Percentiles rank a stretch among this genome's conserved stretches.
phyloP scores from a whole-genome alignment of 108 stramenopile genomes.

The Discostella pseudostelligera region DNA sequence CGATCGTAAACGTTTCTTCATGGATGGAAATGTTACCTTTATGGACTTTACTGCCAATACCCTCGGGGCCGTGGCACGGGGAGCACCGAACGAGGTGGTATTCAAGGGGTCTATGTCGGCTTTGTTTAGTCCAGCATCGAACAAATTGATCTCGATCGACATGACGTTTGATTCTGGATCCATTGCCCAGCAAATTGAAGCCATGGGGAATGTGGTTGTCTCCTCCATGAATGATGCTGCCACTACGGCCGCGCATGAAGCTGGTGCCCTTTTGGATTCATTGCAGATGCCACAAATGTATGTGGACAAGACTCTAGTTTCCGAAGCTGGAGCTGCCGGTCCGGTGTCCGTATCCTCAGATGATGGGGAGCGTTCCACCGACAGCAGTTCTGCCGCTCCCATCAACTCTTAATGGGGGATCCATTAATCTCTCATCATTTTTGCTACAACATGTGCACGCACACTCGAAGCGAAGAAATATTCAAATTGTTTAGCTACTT shows the following conservation, averaged over 20 bases:
- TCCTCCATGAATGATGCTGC: slow-evolving; percentile 22
- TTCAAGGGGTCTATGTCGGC: slow-evolving; percentile 64
- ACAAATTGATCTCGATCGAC: slow-evolving; percentile 77
- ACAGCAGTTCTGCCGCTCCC: slow-evolving; percentile 8
- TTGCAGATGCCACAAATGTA: slow-evolving; percentile 52
- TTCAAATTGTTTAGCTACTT: too few species aligned
- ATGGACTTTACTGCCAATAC: slow-evolving; percentile 68
- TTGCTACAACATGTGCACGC: too few species aligned
- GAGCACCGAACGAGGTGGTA: slow-evolving; percentile 47
- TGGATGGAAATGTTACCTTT: slow-evolving; percentile 74
- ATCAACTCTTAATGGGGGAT: not conserved
- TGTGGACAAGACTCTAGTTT: slow-evolving; percentile 14
- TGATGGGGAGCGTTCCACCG: slow-evolving; percentile 33
- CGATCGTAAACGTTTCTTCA: slow-evolving; percentile 75
- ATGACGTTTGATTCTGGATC: slow-evolving; percentile 67
- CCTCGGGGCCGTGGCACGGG: slow-evolving; percentile 47
- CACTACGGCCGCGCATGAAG: slow-evolving; percentile 58
- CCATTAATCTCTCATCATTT: too few species aligned
- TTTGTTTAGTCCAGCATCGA: slow-evolving; percentile 79
- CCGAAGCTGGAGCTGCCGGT: slow-evolving; percentile 9
- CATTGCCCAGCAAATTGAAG: slow-evolving; percentile 54
- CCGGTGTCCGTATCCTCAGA: slow-evolving; percentile 40
- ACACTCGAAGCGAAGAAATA: too few species aligned
- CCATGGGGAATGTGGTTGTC: slow-evolving; percentile 22
- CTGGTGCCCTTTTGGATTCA: slow-evolving; percentile 79